Conservation (phyloP, 495 filamentous ascomycete species). For the Hypomontagnella monticulosa region DNA sequence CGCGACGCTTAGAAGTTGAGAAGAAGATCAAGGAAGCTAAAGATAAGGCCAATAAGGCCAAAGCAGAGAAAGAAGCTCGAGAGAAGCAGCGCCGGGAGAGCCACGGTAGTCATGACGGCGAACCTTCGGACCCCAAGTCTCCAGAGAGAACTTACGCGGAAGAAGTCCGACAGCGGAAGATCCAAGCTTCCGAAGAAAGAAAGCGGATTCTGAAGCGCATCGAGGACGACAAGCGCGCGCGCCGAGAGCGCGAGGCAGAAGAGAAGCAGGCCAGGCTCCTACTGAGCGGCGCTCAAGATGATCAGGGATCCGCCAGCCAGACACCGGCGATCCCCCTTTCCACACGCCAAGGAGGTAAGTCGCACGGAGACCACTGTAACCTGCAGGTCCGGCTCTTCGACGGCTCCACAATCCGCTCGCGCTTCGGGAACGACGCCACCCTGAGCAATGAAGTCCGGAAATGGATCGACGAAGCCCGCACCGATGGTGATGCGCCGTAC, state of each 20-base stretch:
- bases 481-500: slow-evolving; percentile 65
- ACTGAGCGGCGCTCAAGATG: slow-evolving; percentile 8
- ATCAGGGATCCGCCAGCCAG: background rate
- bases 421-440: slow-evolving; percentile 71
- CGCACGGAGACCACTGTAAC: slow-evolving; percentile 58
- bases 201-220: slow-evolving; percentile 68
- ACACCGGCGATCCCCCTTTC: slow-evolving; percentile 10
- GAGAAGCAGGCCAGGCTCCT: slow-evolving; percentile 53
- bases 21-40: slow-evolving; percentile 48
- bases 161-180: slow-evolving; percentile 58
- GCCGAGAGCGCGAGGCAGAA: slow-evolving; percentile 61
- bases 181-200: slow-evolving; percentile 67
- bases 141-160: slow-evolving; percentile 54
- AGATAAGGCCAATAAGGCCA: slow-evolving; percentile 44
- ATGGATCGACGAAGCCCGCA: slow-evolving; percentile 72
- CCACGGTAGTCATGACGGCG: slow-evolving; percentile 37
- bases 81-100: slow-evolving; percentile 47
- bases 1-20: slow-evolving; percentile 45
- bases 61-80: slow-evolving; percentile 49
- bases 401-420: slow-evolving; percentile 77
- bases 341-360: slow-evolving; percentile 10
- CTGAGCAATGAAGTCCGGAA: slow-evolving; percentile 73
- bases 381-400: slow-evolving; percentile 88
- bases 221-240: slow-evolving; percentile 73
- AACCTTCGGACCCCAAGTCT: slow-evolving; percentile 13